Percentiles rank a stretch among this genome's conserved stretches.
phyloP scores from a whole-genome alignment of 1,139 yeast species.

The Hyphopichia fennica region DNA sequence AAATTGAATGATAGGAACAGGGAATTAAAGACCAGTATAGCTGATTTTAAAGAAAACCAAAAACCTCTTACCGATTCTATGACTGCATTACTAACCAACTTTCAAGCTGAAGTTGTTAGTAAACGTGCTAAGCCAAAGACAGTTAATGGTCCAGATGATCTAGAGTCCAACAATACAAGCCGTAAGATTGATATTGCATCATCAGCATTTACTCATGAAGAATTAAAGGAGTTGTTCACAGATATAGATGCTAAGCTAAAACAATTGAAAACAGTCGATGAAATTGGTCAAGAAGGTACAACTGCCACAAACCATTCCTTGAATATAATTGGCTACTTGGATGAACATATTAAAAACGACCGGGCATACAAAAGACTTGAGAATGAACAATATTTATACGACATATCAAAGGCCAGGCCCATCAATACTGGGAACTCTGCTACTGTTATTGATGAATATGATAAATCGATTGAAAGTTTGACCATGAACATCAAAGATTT shows the following conservation, averaged over 20 bases:
- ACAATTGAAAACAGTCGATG: constrained; percentile 13
- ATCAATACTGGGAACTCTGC: constrained; percentile 13
- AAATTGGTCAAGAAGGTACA: constrained; percentile 5
- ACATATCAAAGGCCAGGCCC: constrained; percentile 16
- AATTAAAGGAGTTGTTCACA: constrained; percentile 20
- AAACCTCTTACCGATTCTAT: constrained; percentile 40
- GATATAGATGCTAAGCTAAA: constrained; percentile 16
- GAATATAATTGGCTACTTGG: constrained; percentile 18
- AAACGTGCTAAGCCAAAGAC: constrained; percentile 12
- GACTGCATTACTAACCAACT: constrained; percentile 24
- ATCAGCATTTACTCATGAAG: constrained; percentile 20
- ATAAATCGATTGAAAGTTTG: constrained; percentile 27
- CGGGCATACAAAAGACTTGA: constrained; percentile 22
- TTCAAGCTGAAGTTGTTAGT: constrained; percentile 19
- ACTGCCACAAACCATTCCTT: constrained; percentile 6
- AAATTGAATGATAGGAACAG: constrained; percentile 17
- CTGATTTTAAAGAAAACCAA: constrained; percentile 29
- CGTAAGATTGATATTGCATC: constrained; percentile 16
- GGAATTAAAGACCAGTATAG: constrained; percentile 20
- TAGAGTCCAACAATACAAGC: constrained; percentile 7
- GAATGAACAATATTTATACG: constrained; percentile 22
- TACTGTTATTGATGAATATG: constrained; percentile 31
- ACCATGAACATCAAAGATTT: constrained; percentile 26
- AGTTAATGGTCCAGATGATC: constrained; percentile 1
- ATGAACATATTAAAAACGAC: constrained; percentile 24